Evolutionary conservation across 2,329 filamentous ascomycete genomes (phyloP).

Genomic region (Sclerotinia glacialis): DNA sequence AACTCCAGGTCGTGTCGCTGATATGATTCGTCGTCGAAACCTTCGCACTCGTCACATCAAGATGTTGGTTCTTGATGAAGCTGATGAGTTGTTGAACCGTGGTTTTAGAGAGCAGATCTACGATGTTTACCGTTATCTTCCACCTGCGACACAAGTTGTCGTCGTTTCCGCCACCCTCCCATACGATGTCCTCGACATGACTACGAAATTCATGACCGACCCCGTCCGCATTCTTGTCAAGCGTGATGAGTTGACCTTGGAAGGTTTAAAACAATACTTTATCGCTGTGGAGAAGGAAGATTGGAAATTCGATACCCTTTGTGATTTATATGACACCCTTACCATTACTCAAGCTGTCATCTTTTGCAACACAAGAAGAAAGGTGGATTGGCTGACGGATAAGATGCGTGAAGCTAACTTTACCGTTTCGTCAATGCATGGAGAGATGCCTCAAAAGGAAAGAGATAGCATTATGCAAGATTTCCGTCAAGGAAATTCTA

Average conservation of each 20-base stretch:
- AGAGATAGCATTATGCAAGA: constrained; percentile 99
- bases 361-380: constrained; percentile 98
- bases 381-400: constrained; percentile 99
- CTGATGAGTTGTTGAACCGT: constrained; percentile 79
- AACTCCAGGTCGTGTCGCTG: constrained; percentile 91
- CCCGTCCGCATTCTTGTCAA: constrained; percentile 95
- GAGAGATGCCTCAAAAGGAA: constrained; percentile 98
- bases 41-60: constrained; percentile 73
- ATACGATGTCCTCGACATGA: constrained; percentile 98
- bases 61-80: constrained; percentile 75
- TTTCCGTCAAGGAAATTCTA: constrained; percentile 92
- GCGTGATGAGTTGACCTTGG: constrained; percentile 96
- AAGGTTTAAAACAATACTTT: constrained; percentile 98
- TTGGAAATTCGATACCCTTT: constrained; percentile 99
- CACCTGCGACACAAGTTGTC: constrained; percentile 96
- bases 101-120: constrained; percentile 99
- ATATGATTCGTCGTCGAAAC: constrained; percentile 75
- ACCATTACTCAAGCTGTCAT: constrained; percentile 99
- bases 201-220: constrained; percentile 99
- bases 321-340: constrained; percentile 96
- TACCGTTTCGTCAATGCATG: constrained; percentile 97
- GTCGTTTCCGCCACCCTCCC: constrained; percentile 95
- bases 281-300: constrained; percentile 99
- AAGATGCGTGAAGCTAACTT: constrained; percentile 99
- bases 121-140: constrained; percentile 96